These are phyloP conservation scores for Amanita pallidorosea DNA, from an alignment of 768 basidiomycete species.

Conservation along the genomic window DNA sequence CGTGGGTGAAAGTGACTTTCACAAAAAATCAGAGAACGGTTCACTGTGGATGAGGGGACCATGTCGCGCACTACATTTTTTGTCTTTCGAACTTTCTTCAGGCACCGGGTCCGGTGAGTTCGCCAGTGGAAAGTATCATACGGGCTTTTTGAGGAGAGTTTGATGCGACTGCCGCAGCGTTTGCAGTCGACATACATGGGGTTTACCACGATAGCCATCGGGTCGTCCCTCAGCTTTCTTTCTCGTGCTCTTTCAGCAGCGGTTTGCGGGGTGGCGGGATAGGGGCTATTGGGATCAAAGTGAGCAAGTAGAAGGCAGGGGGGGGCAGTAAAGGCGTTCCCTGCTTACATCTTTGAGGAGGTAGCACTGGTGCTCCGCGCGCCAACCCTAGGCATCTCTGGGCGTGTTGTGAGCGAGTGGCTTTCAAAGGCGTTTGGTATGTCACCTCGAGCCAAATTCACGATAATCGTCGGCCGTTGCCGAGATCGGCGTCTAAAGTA, in stretches of 20 bases:
- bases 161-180: conserved; percentile 45
- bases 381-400: conserved; percentile 4
- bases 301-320: neutral
- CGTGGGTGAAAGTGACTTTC: neutral
- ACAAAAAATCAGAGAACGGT: neutral
- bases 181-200: conserved; percentile 44
- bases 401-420: conserved; percentile 5
- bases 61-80: conserved; percentile 11
- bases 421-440: conserved; percentile 5
- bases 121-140: conserved; percentile 62
- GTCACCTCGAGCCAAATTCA: conserved; percentile 3
- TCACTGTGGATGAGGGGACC: conserved; percentile 16
- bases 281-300: conserved; percentile 1
- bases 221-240: conserved; percentile 39
- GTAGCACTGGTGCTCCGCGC: neutral
- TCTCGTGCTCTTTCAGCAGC: conserved; percentile 38
- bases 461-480: conserved; percentile 5
- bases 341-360: neutral
- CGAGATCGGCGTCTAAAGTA: conserved; percentile 5
- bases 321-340: neutral
- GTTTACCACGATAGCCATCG: conserved; percentile 38
- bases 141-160: conserved; percentile 55
- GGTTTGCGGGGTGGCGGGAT: conserved; percentile 11
- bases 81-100: conserved; percentile 15
- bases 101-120: conserved; percentile 51